Evolutionary conservation across 305 asterid genomes (phyloP).

Genomic region (Caryopteris hybrid): DNA sequence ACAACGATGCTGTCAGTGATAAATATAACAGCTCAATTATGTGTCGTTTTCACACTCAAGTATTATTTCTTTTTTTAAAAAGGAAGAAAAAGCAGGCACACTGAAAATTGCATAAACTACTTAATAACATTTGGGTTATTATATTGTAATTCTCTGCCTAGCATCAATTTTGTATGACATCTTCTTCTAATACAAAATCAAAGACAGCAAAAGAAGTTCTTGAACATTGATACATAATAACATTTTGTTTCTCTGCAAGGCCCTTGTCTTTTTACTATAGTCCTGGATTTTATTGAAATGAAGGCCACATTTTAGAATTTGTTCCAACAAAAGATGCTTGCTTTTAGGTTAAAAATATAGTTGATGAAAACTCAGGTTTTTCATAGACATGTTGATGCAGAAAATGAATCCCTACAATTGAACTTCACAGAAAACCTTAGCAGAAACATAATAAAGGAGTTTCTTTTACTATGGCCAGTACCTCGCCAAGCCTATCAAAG

Average conservation of each 20-base stretch:
- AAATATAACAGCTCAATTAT: conserved; percentile 9
- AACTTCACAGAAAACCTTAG: conserved; percentile 5
- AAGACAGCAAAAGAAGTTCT: conserved; percentile 4
- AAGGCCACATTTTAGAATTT: not conserved
- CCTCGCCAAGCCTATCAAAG: conserved; percentile 86
- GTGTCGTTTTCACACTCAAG: conserved; percentile 1
- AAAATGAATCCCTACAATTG: not conserved
- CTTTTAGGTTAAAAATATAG: not conserved
- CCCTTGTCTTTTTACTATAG: not conserved
- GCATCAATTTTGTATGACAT: conserved; percentile 5
- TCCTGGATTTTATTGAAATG: not conserved
- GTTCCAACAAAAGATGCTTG: not conserved
- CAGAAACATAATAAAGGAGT: not conserved
- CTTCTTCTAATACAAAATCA: conserved; percentile 7
- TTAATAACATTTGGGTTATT: not conserved
- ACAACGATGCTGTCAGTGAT: not conserved
- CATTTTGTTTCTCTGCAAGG: not conserved
- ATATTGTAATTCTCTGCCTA: not conserved
- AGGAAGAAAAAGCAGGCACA: not conserved
- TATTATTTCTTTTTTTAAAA: not conserved
- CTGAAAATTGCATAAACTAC: not conserved
- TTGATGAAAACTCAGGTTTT: not conserved
- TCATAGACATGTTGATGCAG: not conserved
- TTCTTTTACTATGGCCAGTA: conserved; percentile 25
- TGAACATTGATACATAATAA: conserved; percentile 4